phyloP scores from a whole-genome alignment of 2,329 filamentous ascomycete genomes.

The Arthrinium puccinioides region DNA sequence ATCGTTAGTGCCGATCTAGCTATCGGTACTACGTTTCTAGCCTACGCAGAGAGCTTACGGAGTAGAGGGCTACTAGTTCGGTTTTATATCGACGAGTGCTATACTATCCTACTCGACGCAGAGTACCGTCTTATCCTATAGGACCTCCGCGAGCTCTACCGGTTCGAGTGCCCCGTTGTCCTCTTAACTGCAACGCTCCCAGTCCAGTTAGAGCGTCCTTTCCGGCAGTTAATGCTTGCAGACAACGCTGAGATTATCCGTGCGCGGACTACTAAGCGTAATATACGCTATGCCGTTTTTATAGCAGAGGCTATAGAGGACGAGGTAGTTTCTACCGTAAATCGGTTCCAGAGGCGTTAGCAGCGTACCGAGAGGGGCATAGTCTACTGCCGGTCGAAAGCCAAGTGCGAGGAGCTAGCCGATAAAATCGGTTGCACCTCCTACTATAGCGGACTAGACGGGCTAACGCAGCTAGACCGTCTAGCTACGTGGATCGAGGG shows the following conservation, averaged over 20 bases:
- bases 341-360: not conserved
- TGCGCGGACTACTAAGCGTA: not conserved
- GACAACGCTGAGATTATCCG: not conserved
- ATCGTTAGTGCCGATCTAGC: not conserved
- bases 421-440: not conserved
- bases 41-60: not conserved
- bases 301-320: not conserved
- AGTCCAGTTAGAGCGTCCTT: not conserved
- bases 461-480: not conserved
- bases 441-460: not conserved
- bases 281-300: not conserved
- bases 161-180: constrained; percentile 1
- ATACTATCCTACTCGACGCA: constrained; percentile 2
- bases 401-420: not conserved
- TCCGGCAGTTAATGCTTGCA: not conserved
- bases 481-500: not conserved
- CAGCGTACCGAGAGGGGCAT: not conserved
- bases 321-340: not conserved
- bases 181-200: constrained; percentile 2
- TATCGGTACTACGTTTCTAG: not conserved
- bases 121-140: not conserved
- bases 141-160: not conserved
- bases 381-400: constrained; percentile 1
- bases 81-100: constrained; percentile 3
- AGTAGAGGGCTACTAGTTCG: not conserved